A percentile compares a stretch with the other conserved stretches of the same genome.
These are phyloP conservation scores for Pyropia haitanensis DNA, from an alignment of 23 red algal species.

Conservation along the genomic window DNA sequence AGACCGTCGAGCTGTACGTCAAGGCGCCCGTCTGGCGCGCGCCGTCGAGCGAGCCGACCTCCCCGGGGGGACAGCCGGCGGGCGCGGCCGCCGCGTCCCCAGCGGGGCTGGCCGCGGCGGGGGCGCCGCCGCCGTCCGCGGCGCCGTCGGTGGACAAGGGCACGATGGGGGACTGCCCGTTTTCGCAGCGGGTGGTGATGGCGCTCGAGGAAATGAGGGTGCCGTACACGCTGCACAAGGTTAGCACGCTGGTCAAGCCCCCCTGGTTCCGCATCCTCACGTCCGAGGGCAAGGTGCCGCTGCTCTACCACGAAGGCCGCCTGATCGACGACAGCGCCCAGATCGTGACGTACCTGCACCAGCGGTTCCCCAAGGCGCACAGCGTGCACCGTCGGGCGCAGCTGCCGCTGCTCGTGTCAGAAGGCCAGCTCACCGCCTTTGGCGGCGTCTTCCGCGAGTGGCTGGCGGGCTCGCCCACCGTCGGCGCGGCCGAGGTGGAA, in stretches of 20 bases:
- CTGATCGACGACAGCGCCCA: slow-evolving; percentile 31
- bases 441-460: slow-evolving; percentile 28
- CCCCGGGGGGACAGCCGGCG: no score
- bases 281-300: slow-evolving; percentile 17
- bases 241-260: slow-evolving; percentile 25
- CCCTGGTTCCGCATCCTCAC: slow-evolving; percentile 56
- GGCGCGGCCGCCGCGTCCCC: no score
- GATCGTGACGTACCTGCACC: slow-evolving; percentile 35
- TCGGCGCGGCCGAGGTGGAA: slow-evolving; percentile 9
- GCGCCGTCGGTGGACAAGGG: no score
- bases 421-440: slow-evolving; percentile 25
- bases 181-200: slow-evolving; percentile 56
- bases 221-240: slow-evolving; percentile 10
- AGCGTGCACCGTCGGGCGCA: slow-evolving; percentile 9
- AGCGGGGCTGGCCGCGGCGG: no score
- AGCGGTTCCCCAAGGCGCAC: slow-evolving; percentile 7
- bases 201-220: slow-evolving; percentile 38
- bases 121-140: no score
- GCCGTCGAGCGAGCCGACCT: no score
- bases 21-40: no score
- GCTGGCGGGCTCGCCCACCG: slow-evolving; percentile 14
- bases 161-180: slow-evolving; percentile 29
- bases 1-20: no score
- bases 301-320: slow-evolving; percentile 48
- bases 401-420: slow-evolving; percentile 12